Percentiles rank a stretch among this genome's conserved stretches.
Evolutionary conservation across 805 yeast species (phyloP).

Genomic region (Candida khao-thaluensis): DNA sequence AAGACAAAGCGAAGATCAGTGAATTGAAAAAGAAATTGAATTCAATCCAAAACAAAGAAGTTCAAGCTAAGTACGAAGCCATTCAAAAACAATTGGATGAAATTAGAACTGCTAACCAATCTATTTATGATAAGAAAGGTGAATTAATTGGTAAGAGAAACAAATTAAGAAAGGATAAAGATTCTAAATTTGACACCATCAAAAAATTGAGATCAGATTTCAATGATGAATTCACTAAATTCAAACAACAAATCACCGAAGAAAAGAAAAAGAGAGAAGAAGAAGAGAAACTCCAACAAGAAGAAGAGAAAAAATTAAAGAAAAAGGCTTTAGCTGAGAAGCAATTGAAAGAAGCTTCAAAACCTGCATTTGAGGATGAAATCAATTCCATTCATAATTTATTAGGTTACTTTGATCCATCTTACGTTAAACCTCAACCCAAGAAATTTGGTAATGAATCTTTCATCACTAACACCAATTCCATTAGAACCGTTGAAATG

Average conservation of each 20-base stretch:
- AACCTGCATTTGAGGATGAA: conserved; percentile 83
- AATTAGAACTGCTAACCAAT: conserved; percentile 57
- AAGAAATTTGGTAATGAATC: conserved; percentile 29
- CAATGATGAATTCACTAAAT: conserved; percentile 71
- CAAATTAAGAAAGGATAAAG: conserved; percentile 64
- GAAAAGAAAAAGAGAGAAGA: conserved; percentile 68
- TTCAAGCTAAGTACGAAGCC: conserved; percentile 65
- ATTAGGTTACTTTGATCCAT: conserved; percentile 74
- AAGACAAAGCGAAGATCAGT: conserved; percentile 70
- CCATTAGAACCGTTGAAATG: conserved; percentile 53
- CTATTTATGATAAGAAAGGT: conserved; percentile 65
- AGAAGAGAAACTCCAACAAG: conserved; percentile 58
- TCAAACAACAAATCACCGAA: conserved; percentile 63
- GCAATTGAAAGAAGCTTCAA: conserved; percentile 68
- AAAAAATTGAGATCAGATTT: conserved; percentile 70
- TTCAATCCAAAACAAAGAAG: conserved; percentile 59
- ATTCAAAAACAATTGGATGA: conserved; percentile 69
- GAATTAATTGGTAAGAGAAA: conserved; percentile 63
- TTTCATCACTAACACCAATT: conserved; percentile 23
- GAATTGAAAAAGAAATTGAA: conserved; percentile 69
- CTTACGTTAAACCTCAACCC: conserved; percentile 59
- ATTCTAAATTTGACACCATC: conserved; percentile 64
- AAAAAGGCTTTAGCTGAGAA: conserved; percentile 60
- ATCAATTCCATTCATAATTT: conserved; percentile 72
- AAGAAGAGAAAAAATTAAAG: conserved; percentile 50